Evolutionary conservation across 306 rosid genomes (phyloP), one percentile per base, ranked within the genome.

Genomic region (Senna siamea): DNA sequence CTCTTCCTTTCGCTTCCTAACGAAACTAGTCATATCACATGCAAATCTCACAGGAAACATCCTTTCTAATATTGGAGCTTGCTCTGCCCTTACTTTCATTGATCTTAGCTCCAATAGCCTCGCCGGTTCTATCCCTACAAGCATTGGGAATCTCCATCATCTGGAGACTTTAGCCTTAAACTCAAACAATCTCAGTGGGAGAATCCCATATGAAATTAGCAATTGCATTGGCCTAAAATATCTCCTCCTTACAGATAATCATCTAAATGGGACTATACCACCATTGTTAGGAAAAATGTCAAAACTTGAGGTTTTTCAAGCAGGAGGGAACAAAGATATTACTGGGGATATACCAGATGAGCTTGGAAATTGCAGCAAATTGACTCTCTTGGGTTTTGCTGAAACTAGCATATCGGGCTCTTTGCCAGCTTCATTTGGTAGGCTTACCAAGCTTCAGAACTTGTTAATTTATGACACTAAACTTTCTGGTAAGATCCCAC

Each of bases 401-500:
- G 86, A 78, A 37, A 88, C 87, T 35, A 32, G 78, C 38, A 38
- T 88, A 73, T 84, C 87, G 3, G 89, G 90, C 28, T 55, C 79
- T 60, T 80, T 88, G 63, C 90, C 93, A 32, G 79, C 71, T 13
- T 88, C 93, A 7, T 62, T 88, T 67, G 90, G 93, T 12, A 44
- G 55, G 70, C 87, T 86, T 15, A 51, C 34, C 37, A 84, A 76
- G 81, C 93, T 88, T 72, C 87, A 69, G 60, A 84, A 76, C 4
- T 47, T 88, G 74, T 86, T 87, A 4, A 74, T 86, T 58, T 84
- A 82, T 77, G 77, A 89, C 34, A 80, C 93, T 5, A 82, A 80
- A 86, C 46, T 86, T 51, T 89, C 91, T 40, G 91, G 91, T 20
- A 86, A 84, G 57, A 89, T 89, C 32, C 93, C 93, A 5, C 38